Conservation (phyloP, 1,139 yeast species). For the Scheffersomyces illinoinensis region DNA sequence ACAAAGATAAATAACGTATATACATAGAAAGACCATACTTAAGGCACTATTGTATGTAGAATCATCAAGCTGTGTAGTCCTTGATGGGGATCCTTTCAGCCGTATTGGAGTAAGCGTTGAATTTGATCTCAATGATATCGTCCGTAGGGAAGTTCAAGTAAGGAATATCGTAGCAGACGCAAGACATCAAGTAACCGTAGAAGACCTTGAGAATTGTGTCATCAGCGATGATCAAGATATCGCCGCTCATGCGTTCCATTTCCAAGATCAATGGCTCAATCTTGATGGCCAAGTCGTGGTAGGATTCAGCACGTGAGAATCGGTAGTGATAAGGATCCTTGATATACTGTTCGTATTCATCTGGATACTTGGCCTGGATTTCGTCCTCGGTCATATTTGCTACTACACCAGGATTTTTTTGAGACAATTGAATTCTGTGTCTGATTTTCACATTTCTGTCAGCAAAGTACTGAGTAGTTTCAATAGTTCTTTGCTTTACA, state of each 20-base stretch:
- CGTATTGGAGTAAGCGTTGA: constrained; percentile 81
- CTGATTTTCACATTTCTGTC: constrained; percentile 55
- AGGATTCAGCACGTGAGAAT: constrained; percentile 89
- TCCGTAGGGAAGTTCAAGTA: constrained; percentile 71
- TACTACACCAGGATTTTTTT: constrained; percentile 87
- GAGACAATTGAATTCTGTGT: constrained; percentile 82
- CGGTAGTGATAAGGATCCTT: constrained; percentile 91
- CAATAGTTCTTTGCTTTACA: constrained; percentile 78
- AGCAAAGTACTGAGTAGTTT: constrained; percentile 71
- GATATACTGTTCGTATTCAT: constrained; percentile 63
- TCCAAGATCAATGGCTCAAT: constrained; percentile 91
- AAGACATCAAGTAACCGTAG: constrained; percentile 93
- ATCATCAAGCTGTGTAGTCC: constrained; percentile 10
- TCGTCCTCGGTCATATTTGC: constrained; percentile 67
- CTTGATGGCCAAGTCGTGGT: constrained; percentile 92
- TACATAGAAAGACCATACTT: not conserved
- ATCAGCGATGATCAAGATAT: constrained; percentile 87
- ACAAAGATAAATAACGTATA: not conserved
- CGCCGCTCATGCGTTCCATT: constrained; percentile 89
- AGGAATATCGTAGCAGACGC: constrained; percentile 85
- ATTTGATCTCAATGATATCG: constrained; percentile 83
- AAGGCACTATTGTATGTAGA: not conserved
- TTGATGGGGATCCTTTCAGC: constrained; percentile 51
- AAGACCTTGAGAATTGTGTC: constrained; percentile 86
- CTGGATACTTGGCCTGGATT: constrained; percentile 60